Conservation (phyloP, 1,139 yeast species). For the Diutina pseudorugosa region DNA sequence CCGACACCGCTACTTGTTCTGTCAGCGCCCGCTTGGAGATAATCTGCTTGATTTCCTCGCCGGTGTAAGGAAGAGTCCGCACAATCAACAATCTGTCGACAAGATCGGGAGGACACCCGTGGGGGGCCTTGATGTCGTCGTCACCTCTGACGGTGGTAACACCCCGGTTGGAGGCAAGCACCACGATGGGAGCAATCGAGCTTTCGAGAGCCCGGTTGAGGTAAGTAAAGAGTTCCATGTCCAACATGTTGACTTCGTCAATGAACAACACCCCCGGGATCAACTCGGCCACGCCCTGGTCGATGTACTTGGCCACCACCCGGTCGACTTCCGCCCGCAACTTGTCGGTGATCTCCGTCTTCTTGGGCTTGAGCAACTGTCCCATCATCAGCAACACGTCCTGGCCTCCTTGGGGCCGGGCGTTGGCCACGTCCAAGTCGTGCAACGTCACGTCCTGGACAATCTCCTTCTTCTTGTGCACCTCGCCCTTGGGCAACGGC, state of each 20-base stretch:
- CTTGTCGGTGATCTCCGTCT: constrained; percentile 97
- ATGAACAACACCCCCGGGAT: constrained; percentile 84
- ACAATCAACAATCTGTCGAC: constrained; percentile 85
- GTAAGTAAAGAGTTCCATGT: constrained; percentile 2
- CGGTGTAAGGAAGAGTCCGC: constrained; percentile 76
- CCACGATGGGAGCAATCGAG: constrained; percentile 3
- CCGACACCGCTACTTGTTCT: constrained; percentile 53
- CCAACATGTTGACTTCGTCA: constrained; percentile 4
- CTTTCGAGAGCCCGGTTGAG: constrained; percentile 1
- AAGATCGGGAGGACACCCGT: constrained; percentile 93
- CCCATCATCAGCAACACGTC: constrained; percentile 99
- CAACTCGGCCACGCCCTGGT: constrained; percentile 95
- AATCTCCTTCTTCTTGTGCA: constrained; percentile 94
- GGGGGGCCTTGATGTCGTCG: constrained; percentile 73
- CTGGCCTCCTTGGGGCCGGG: constrained; percentile 98
- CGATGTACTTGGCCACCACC: constrained; percentile 91
- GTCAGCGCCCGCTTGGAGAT: constrained; percentile 69
- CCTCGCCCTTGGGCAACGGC: constrained; percentile 97
- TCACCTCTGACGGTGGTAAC: constrained; percentile 86
- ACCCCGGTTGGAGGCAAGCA: constrained; percentile 59
- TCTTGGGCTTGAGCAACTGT: constrained; percentile 86
- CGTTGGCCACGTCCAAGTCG: constrained; percentile 91
- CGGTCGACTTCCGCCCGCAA: constrained; percentile 87
- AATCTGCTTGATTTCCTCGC: constrained; percentile 73
- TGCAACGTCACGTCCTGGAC: constrained; percentile 96